Evolutionary conservation across 306 rosid genomes (phyloP).

Genomic region (Neltuma alba): DNA sequence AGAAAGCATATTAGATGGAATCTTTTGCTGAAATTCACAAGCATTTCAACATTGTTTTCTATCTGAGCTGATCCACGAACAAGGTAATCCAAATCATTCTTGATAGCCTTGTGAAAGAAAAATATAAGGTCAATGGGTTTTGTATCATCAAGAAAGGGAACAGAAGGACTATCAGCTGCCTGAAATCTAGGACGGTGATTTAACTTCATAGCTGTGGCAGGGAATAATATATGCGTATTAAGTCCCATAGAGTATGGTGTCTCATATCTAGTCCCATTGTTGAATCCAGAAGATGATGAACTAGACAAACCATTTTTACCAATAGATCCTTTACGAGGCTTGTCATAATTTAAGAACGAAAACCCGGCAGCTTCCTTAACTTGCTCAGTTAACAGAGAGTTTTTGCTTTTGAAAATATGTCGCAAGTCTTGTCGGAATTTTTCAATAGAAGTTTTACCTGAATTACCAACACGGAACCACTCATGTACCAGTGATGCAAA

Average conservation of each 20-base stretch:
- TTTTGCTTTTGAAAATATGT: constrained; percentile 67
- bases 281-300: constrained; percentile 51
- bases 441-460: constrained; percentile 73
- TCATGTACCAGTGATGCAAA: constrained; percentile 68
- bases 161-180: constrained; percentile 37
- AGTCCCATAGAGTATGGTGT: constrained; percentile 69
- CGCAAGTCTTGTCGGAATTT: constrained; percentile 70
- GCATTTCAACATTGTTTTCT: constrained; percentile 56
- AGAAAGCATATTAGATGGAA: constrained; percentile 70
- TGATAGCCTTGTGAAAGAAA: constrained; percentile 93
- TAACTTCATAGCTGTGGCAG: constrained; percentile 51
- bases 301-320: constrained; percentile 41
- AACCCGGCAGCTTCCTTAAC: constrained; percentile 50
- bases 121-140: constrained; percentile 82
- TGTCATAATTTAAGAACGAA: constrained; percentile 50
- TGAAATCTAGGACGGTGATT: constrained; percentile 50
- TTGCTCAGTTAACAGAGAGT: constrained; percentile 50
- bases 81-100: constrained; percentile 85
- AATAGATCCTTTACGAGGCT: constrained; percentile 35
- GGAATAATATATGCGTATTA: constrained; percentile 69
- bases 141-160: constrained; percentile 54
- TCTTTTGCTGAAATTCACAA: constrained; percentile 61
- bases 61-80: constrained; percentile 77
- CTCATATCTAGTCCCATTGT: constrained; percentile 47
- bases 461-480: constrained; percentile 84